Evolutionary conservation across 306 rosid species (phyloP), one percentile per base, ranked within the genome.

Genomic region (Luffa acutangula): DNA sequence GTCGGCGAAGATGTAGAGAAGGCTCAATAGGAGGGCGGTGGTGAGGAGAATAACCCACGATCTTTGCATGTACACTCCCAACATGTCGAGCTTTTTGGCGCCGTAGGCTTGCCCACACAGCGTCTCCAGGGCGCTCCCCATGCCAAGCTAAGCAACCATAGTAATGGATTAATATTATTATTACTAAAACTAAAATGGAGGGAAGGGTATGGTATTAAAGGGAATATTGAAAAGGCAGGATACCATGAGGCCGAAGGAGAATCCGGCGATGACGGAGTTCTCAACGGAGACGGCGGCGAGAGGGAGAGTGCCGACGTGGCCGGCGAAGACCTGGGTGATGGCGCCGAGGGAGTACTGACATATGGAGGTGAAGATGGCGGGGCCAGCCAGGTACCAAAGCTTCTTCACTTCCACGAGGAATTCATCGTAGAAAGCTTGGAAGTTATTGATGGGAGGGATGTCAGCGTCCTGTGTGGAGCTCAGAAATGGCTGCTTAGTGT

Each of bases 111-210:
- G 98, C 9, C 98, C 98, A n/a, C 98, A 93, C 2, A 93, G 86
- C 5, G 98, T 93, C 37, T 93, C 98, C 20, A 91, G 83, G 2
- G 97, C 98, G 58, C 97, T 93, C n/a, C 97, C 98, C 98, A 93
- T 93, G 18, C 98, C 98, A n/a, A 91, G 82, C 98, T 91, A 73
- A 12, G 37, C 5, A 39, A 39, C 5, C 4, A 39, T 39, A 37
- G 10, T 45, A 45, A 45, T 45, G 49, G 49, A 45, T 45, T 9
- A 45, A 7, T 48, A 25, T 25, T 25, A 25, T 25, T 25, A 25
- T 25, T 25, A 0, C 0, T 25, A 25, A 25, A 25, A 25, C 31
- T 25, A 9, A 12, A 48, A 48, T 48, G 2, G 52, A 48, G 13
- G 2, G 13, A 12, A 0, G 13, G 52, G 52, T 48, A 48, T n/a